A percentile compares a stretch with the other conserved stretches of the same genome.
These are phyloP conservation scores for Oryza glumipatula DNA, from an alignment of 176 grass and related monocot genomes.

Conservation along the genomic window DNA sequence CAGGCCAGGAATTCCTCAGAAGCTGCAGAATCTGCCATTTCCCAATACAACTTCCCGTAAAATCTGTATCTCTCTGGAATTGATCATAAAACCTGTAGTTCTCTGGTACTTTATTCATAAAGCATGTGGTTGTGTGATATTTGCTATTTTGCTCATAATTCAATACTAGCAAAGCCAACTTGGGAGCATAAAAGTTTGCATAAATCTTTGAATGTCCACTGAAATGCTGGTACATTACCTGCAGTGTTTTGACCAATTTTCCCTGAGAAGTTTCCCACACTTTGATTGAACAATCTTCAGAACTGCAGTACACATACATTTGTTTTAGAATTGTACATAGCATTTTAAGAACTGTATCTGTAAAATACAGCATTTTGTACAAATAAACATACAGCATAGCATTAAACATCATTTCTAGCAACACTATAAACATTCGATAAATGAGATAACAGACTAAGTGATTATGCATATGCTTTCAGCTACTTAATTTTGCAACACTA, in stretches of 20 bases:
- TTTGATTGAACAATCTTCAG: conserved; percentile 97
- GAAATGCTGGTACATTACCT: conserved; percentile 57
- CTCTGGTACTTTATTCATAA: background rate
- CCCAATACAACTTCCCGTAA: background rate
- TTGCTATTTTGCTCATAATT: background rate
- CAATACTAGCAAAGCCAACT: background rate
- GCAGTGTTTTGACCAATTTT: conserved; percentile 89
- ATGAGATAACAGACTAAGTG: background rate
- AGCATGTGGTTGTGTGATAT: background rate
- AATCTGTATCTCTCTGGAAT: background rate
- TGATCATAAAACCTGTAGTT: background rate
- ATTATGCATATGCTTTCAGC: background rate
- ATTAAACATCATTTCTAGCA: background rate
- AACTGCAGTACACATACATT: conserved; percentile 54
- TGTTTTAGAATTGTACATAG: conserved; percentile 12
- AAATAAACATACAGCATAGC: conserved; percentile 1
- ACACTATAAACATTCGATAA: background rate
- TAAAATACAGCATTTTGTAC: background rate
- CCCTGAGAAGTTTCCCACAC: conserved; percentile 95
- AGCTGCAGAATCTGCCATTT: background rate
- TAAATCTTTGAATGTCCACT: background rate
- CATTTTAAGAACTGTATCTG: conserved; percentile 23
- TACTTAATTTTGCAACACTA: background rate
- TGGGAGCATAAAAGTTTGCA: background rate
- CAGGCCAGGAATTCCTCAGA: background rate